Base-by-base conservation (phyloP, 768 basidiomycete genomes). In the Mrakia hoshinonis region DNA sequence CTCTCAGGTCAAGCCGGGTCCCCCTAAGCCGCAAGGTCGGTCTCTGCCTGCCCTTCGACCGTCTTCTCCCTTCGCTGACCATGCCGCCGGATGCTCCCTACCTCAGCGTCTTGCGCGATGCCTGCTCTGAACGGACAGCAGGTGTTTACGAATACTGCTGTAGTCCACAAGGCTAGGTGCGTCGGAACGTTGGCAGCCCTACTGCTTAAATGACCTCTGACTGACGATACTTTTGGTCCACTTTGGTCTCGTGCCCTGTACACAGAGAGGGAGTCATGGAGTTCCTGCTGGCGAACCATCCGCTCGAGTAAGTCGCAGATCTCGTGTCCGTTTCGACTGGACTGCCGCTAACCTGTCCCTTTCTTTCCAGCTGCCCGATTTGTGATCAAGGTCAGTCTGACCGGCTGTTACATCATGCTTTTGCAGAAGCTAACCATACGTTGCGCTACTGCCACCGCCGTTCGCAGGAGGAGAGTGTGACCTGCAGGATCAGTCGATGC, bases 401-500 rank as follows among this genome's bases (percentile, higher is more conserved):
- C 15, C 54, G 24, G 22, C n/a, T n/a, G n/a, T 55, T 58, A 5
- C 55, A 15, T 7, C 12, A 34, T 31, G 29, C 15, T 58, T 4
- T 18, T 6, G 29, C 1, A 13, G 29, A 11, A 18, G 29, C 55
- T 58, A 26, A 29, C 55, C 18, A 15, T 15, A 1, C 55, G 7
- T 13, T 18, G 6, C 15, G 29, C 34, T 3, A 6, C 22, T 12
- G 13, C 20, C 6, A 18, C 7, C 34, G 26, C 31, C 18, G 18
- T 4, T 2, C 7, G 29, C 55, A 43, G 95, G 94, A 79, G 95
- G 96, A 70, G 94, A 97, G 84, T 99, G 94, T 79, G 94, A 97
- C 79, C 85, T 97, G 10, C 95, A 98, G 82, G 95, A 97, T 81
- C 95, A 97, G 80, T 95, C 95, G 18, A 98, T 98, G 93, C 89